These are phyloP conservation scores for Sugiyamaella lignohabitans DNA, from an alignment of 805 yeast species.

Conservation along the genomic window DNA sequence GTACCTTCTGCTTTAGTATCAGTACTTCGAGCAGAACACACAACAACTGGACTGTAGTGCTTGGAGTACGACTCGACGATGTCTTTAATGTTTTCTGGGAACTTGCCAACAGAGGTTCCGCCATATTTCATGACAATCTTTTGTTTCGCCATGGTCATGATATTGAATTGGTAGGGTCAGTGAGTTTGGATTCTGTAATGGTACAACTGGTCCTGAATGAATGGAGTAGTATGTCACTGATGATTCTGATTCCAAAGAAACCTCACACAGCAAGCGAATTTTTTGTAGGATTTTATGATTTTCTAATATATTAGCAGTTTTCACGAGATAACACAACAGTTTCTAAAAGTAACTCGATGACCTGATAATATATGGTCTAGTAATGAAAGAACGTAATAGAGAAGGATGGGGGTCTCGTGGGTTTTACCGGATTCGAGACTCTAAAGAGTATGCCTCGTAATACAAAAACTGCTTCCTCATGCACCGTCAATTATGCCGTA, in stretches of 20 bases:
- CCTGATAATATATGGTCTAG: too few relatives aligned
- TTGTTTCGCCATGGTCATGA: conserved; percentile 18
- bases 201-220: too few relatives aligned
- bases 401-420: too few relatives aligned
- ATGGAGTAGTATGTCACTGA: too few relatives aligned
- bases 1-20: conserved; percentile 92
- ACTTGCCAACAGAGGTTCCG: conserved; percentile 95
- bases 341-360: too few relatives aligned
- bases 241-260: too few relatives aligned
- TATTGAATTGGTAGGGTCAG: background rate
- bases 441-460: conserved; percentile 12
- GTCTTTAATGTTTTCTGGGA: conserved; percentile 76
- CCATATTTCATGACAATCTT: conserved; percentile 94
- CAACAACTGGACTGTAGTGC: conserved; percentile 73
- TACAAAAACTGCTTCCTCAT: conserved; percentile 10
- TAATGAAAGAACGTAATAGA: too few relatives aligned
- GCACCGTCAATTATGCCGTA: conserved; percentile 1
- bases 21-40: conserved; percentile 92
- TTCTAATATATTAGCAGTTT: too few relatives aligned
- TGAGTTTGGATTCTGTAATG: too few relatives aligned
- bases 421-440: conserved; percentile 10
- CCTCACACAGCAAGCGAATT: too few relatives aligned
- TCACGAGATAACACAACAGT: background rate
- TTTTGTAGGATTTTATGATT: too few relatives aligned
- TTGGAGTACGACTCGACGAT: conserved; percentile 57